Conservation (phyloP, 2,329 filamentous ascomycete species). For the Mycosphaerella sp. region DNA sequence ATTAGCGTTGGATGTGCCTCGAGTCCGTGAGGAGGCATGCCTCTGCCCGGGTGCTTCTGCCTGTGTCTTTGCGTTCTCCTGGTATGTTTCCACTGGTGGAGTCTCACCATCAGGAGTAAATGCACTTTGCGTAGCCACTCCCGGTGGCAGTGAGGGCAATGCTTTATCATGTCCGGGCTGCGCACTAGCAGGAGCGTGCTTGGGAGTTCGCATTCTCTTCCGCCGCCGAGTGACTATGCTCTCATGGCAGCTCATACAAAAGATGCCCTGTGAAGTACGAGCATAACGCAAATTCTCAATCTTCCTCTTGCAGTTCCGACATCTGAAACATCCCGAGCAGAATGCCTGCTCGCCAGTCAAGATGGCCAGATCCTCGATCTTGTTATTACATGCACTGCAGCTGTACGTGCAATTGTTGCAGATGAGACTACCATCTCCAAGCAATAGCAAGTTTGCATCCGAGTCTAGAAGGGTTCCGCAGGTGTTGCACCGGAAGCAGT, state of each 20-base stretch:
- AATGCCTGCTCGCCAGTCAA: constrained; percentile 97
- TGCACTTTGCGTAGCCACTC: constrained; percentile 56
- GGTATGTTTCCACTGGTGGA: constrained; percentile 52
- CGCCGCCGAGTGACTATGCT: constrained; percentile 86
- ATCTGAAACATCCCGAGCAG: constrained; percentile 94
- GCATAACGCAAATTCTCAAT: constrained; percentile 98
- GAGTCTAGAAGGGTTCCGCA: constrained; percentile 95
- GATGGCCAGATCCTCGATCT: constrained; percentile 97
- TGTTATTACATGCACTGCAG: constrained; percentile 92
- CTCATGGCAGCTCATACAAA: constrained; percentile 99
- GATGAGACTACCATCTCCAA: constrained; percentile 95
- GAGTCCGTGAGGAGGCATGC: constrained; percentile 24
- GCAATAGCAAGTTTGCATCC: constrained; percentile 91
- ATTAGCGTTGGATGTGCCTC: constrained; percentile 20
- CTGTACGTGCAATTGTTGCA: constrained; percentile 99
- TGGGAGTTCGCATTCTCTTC: constrained; percentile 64
- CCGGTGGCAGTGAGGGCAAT: constrained; percentile 80
- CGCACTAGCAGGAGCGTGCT: constrained; percentile 49
- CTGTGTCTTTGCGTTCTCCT: constrained; percentile 62
- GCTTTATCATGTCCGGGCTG: constrained; percentile 62
- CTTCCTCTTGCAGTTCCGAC: constrained; percentile 96
- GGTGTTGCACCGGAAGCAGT: constrained; percentile 78
- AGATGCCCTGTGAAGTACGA: constrained; percentile 94
- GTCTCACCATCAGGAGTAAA: constrained; percentile 54
- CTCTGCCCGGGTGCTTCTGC: constrained; percentile 47